These are phyloP conservation scores for Tetrahymena malaccensis DNA, from an alignment of 73 alveolate species.

Conservation along the genomic window DNA sequence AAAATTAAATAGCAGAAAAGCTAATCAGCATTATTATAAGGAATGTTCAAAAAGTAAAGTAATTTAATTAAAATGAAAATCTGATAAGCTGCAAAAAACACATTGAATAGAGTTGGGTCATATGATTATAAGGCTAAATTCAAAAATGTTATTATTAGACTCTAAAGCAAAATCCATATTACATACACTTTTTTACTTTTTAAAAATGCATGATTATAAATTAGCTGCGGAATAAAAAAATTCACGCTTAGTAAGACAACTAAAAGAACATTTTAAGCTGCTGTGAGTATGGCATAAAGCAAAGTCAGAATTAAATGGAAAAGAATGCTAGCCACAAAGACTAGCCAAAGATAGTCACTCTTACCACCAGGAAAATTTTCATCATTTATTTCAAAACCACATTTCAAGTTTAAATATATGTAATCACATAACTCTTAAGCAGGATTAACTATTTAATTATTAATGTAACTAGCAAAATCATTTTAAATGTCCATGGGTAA, in stretches of 20 bases:
- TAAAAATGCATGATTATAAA: too few species aligned
- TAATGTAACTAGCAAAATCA: not conserved
- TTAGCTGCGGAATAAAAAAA: not conserved
- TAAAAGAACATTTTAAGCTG: not conserved
- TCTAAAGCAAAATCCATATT: too few species aligned
- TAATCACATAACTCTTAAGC: too few species aligned
- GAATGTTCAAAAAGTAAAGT: not conserved
- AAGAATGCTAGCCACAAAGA: not conserved
- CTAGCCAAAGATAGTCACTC: not conserved
- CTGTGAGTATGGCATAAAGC: not conserved
- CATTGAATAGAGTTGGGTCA: not conserved
- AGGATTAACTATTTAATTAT: not conserved
- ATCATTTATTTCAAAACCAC: not conserved
- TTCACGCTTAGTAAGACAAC: not conserved
- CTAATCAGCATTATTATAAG: not conserved
- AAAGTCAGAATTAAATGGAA: too few species aligned
- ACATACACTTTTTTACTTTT: too few species aligned
- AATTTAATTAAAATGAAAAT: too few species aligned
- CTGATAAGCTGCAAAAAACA: not conserved
- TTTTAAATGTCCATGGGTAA: not conserved
- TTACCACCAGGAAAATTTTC: not conserved
- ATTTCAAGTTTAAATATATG: too few species aligned
- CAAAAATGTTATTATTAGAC: not conserved
- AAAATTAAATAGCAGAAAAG: not conserved
- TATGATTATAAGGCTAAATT: not conserved